Conservation (phyloP, 257 asterid species). For the Solanum habrochaites region DNA sequence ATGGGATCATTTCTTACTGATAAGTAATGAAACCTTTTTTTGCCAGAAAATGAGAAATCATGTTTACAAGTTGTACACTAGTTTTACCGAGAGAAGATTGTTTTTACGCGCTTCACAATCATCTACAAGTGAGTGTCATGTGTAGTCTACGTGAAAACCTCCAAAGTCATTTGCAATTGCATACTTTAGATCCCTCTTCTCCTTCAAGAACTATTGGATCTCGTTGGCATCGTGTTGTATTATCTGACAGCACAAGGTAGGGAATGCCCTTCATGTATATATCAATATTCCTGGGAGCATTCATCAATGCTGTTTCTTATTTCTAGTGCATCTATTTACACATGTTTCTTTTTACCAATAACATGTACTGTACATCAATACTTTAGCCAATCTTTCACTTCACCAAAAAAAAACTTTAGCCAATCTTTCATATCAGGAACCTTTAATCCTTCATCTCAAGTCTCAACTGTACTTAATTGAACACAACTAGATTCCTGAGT, state of each 20-base stretch:
- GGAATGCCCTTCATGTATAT: neutral
- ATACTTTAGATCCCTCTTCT: neutral
- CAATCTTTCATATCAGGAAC: neutral
- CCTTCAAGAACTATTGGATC: neutral
- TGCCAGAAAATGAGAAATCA: neutral
- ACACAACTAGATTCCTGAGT: neutral
- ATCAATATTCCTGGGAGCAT: neutral
- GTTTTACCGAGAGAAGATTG: neutral
- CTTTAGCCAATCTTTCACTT: neutral
- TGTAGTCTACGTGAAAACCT: neutral
- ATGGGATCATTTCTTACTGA: neutral
- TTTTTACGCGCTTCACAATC: neutral
- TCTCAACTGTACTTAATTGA: neutral
- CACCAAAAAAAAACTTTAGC: neutral
- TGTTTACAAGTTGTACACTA: neutral
- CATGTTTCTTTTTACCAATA: neutral
- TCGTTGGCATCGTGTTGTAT: neutral
- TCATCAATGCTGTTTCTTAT: neutral
- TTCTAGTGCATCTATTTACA: neutral
- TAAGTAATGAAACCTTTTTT: neutral
- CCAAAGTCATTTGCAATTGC: neutral
- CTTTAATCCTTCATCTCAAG: neutral
- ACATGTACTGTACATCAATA: neutral
- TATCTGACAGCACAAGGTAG: neutral
- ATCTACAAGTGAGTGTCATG: neutral